Evolutionary conservation across 2,329 filamentous ascomycete species (phyloP).

Genomic region (Alternaria solani): DNA sequence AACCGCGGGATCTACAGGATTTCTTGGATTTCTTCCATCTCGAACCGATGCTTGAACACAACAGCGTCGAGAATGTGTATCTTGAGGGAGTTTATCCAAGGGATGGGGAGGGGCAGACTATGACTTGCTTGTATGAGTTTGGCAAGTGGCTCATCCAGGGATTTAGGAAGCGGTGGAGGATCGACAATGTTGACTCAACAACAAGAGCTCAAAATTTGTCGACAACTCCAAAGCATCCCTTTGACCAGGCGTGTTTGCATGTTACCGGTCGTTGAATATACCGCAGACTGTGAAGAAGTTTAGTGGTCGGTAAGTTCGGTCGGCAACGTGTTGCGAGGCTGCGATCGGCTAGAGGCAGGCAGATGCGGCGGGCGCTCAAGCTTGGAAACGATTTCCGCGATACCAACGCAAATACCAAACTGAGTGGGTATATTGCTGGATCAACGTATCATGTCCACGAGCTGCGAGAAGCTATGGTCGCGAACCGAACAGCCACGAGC

Average conservation of each 20-base stretch:
- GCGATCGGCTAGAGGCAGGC: neutral
- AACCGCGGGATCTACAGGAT: neutral
- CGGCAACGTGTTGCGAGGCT: neutral
- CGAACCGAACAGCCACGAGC: neutral
- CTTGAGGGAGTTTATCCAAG: neutral
- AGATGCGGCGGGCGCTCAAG: neutral
- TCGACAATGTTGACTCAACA: neutral
- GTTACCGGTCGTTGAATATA: neutral
- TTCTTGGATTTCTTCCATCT: neutral
- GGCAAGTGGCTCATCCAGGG: neutral
- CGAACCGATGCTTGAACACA: neutral
- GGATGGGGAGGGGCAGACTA: neutral
- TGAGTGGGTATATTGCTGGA: neutral
- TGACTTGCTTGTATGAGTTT: neutral
- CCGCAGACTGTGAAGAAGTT: neutral
- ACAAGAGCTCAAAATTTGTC: neutral
- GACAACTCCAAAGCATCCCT: neutral
- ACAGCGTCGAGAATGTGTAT: neutral
- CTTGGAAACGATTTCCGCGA: neutral
- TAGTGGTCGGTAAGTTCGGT: neutral
- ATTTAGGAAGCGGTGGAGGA: constrained; percentile 26
- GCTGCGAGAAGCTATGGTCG: neutral
- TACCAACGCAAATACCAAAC: neutral
- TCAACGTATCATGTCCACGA: neutral
- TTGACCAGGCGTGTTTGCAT: neutral